Evolutionary conservation across 108 stramenopile species (phyloP).

Genomic region (Discostella pseudostelligera): DNA sequence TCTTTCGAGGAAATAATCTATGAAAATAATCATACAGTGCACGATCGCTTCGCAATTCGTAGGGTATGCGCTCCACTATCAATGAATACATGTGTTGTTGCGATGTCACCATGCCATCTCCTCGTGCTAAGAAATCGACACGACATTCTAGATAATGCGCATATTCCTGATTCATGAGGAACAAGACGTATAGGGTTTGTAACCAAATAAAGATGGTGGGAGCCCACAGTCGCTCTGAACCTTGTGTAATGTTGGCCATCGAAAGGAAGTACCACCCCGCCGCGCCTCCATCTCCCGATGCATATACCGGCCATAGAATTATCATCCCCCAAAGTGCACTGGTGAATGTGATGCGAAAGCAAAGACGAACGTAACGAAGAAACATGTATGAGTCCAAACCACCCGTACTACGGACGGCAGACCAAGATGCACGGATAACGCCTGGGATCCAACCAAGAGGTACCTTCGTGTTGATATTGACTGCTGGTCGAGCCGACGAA

Average conservation of each 20-base stretch:
- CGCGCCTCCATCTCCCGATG: conserved; percentile 42
- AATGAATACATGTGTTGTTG: conserved; percentile 81
- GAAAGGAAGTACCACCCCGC: conserved; percentile 54
- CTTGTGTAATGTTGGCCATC: conserved; percentile 58
- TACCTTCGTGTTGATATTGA: conserved; percentile 28
- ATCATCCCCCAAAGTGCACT: conserved; percentile 57
- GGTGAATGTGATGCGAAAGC: conserved; percentile 56
- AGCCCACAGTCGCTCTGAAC: conserved; percentile 43
- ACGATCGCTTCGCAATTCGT: conserved; percentile 75
- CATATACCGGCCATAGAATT: conserved; percentile 58
- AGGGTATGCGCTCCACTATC: conserved; percentile 86
- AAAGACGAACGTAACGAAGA: conserved; percentile 58
- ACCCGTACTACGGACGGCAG: conserved; percentile 55
- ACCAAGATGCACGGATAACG: conserved; percentile 70
- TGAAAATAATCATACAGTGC: conserved; percentile 87
- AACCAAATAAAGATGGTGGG: conserved; percentile 56
- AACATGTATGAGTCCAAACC: conserved; percentile 77
- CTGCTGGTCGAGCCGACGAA: conserved; percentile 6
- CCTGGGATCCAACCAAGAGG: conserved; percentile 76
- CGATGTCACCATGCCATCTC: conserved; percentile 54
- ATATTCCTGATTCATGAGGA: conserved; percentile 61
- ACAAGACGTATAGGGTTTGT: conserved; percentile 54
- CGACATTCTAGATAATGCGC: conserved; percentile 61
- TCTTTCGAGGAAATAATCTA: conserved; percentile 78
- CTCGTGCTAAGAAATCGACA: conserved; percentile 66